phyloP scores from a whole-genome alignment of 2,329 filamentous ascomycete genomes.

The Talaromyces sp. region DNA sequence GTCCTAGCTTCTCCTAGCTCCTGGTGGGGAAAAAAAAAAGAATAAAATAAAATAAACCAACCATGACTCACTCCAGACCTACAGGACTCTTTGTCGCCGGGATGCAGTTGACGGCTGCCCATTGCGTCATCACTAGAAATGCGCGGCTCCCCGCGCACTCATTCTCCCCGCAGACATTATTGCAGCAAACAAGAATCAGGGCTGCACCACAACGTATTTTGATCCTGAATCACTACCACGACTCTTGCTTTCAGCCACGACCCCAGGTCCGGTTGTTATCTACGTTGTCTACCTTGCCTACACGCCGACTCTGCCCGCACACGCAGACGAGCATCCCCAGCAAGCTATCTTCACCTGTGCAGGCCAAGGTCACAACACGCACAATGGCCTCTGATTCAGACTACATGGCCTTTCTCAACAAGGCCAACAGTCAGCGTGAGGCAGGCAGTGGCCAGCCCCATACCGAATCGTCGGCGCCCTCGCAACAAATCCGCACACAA shows the following conservation, averaged over 20 bases:
- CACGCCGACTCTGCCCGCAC: background rate
- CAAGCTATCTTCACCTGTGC: background rate
- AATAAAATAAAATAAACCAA: background rate
- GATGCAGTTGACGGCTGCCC: background rate
- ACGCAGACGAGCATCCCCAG: background rate
- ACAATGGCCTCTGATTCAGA: constrained; percentile 64
- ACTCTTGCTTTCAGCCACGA: background rate
- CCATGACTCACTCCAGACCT: background rate
- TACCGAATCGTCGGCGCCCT: constrained; percentile 9
- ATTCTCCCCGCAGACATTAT: background rate
- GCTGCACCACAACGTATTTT: background rate
- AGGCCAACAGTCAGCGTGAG: constrained; percentile 68
- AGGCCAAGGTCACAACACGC: constrained; percentile 3
- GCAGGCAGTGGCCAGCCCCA: constrained; percentile 20
- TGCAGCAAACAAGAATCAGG: background rate
- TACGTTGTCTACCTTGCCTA: background rate
- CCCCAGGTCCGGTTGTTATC: background rate
- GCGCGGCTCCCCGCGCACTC: background rate
- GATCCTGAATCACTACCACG: background rate
- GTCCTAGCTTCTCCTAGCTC: background rate
- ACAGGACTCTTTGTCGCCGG: background rate
- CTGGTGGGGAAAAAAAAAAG: background rate
- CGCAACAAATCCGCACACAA: constrained; percentile 32
- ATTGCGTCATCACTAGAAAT: background rate
- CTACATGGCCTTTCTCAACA: constrained; percentile 80